Percentiles rank a stretch among this genome's conserved stretches.
phyloP scores from a whole-genome alignment of 805 yeast genomes.

The Starmerella tilneyi region DNA sequence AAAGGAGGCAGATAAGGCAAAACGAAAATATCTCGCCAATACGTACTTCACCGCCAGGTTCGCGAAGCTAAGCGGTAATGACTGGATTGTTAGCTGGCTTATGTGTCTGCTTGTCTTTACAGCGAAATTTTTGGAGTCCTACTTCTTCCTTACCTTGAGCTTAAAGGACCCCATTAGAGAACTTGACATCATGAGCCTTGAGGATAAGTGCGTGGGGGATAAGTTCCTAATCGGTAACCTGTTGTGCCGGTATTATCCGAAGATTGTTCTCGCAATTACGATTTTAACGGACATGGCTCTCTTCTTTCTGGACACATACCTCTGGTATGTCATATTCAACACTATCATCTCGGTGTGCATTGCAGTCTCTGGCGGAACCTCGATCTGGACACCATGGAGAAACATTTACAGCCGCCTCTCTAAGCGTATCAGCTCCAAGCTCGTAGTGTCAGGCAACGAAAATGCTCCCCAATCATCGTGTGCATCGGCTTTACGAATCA shows the following conservation, averaged over 20 bases:
- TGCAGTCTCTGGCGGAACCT: slow-evolving; percentile 64
- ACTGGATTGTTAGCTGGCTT: slow-evolving; percentile 52
- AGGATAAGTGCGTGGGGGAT: slow-evolving; percentile 54
- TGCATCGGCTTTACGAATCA: slow-evolving; percentile 20
- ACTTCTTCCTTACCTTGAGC: slow-evolving; percentile 64
- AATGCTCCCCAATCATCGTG: slow-evolving; percentile 8
- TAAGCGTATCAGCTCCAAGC: slow-evolving; percentile 60
- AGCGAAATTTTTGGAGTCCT: slow-evolving; percentile 65
- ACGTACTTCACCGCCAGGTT: slow-evolving; percentile 52
- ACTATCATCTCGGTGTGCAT: slow-evolving; percentile 61
- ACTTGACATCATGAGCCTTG: slow-evolving; percentile 44
- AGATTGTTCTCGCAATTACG: slow-evolving; percentile 44
- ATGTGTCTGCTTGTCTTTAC: slow-evolving; percentile 59
- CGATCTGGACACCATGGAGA: slow-evolving; percentile 85
- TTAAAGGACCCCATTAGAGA: slow-evolving; percentile 65
- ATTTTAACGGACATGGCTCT: slow-evolving; percentile 52
- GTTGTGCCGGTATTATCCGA: slow-evolving; percentile 50
- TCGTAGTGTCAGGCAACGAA: slow-evolving; percentile 42
- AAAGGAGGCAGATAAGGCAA: slow-evolving; percentile 12
- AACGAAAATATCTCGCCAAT: slow-evolving; percentile 39
- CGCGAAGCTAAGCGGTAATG: slow-evolving; percentile 43
- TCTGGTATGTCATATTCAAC: slow-evolving; percentile 79
- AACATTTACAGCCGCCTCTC: slow-evolving; percentile 69
- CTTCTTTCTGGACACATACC: slow-evolving; percentile 69
- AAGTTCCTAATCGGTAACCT: slow-evolving; percentile 38